These are phyloP conservation scores for Penicillium cataractarum DNA, from an alignment of 495 filamentous ascomycete genomes.

Conservation along the genomic window DNA sequence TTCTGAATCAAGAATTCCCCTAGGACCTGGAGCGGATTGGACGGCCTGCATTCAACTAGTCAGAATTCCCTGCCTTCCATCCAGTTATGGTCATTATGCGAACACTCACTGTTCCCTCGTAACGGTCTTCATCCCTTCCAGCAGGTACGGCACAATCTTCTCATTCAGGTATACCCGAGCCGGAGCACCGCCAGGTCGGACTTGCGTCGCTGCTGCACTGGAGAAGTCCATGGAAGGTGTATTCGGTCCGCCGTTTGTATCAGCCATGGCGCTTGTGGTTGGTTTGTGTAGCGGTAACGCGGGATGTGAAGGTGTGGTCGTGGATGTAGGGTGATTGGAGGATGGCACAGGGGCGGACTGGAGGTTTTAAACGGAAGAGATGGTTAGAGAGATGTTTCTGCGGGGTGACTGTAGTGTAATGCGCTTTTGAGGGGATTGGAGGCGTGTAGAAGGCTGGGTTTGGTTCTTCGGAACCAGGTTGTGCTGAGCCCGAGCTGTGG, in stretches of 20 bases:
- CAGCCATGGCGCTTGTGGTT: conserved; percentile 25
- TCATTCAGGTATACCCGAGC: conserved; percentile 87
- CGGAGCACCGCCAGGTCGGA: conserved; percentile 74
- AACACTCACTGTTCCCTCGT: conserved; percentile 75
- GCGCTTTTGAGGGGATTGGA: neutral
- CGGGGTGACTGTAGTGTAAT: neutral
- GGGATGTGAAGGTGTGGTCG: neutral
- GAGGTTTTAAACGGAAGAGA: neutral
- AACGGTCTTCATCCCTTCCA: conserved; percentile 92
- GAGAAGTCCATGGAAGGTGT: conserved; percentile 45
- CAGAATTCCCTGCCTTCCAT: neutral
- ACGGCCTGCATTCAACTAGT: conserved; percentile 50
- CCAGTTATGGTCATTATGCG: neutral
- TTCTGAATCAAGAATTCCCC: conserved; percentile 85
- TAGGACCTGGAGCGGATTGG: conserved; percentile 81
- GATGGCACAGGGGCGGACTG: neutral
- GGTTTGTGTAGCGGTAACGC: conserved; percentile 7
- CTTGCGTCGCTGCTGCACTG: conserved; percentile 43
- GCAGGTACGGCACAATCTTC: conserved; percentile 78
- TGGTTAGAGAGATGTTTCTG: neutral
- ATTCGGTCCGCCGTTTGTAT: conserved; percentile 33
- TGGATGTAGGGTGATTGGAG: neutral
- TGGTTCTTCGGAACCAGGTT: conserved; percentile 15
- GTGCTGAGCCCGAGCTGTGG: conserved; percentile 30
- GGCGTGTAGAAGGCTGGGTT: neutral